phyloP scores from a whole-genome alignment of 2,329 filamentous ascomycete genomes.

The Cladosporium sp. region DNA sequence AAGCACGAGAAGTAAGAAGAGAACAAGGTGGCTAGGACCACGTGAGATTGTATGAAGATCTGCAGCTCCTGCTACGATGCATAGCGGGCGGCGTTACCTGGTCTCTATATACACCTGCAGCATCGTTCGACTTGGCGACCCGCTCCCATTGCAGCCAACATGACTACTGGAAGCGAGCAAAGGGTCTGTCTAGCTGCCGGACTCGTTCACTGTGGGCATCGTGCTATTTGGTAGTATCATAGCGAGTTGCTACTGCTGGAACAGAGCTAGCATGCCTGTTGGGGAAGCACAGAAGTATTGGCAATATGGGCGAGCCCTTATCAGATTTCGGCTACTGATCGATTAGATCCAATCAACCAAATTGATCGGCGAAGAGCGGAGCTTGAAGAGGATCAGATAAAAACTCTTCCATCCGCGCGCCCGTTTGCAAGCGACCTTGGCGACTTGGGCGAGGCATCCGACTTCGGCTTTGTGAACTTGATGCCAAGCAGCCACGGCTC shows the following conservation, averaged over 20 bases:
- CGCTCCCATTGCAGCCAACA: not conserved
- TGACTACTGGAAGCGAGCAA: not conserved
- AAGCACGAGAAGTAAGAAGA: not conserved
- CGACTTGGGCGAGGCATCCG: not conserved
- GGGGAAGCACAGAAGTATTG: constrained; percentile 12
- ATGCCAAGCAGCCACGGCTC: not conserved
- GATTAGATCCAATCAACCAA: constrained; percentile 10
- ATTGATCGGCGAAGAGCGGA: not conserved
- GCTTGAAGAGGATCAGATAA: constrained; percentile 3
- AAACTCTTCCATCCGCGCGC: constrained; percentile 6
- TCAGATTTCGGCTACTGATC: constrained; percentile 8
- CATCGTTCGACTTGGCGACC: not conserved
- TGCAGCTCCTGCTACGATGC: not conserved
- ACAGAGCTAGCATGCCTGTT: constrained; percentile 1
- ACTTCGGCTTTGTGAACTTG: constrained; percentile 3
- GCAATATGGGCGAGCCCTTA: constrained; percentile 7
- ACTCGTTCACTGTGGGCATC: not conserved
- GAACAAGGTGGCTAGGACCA: not conserved
- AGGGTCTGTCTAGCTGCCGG: not conserved
- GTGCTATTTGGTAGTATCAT: not conserved
- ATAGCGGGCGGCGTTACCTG: not conserved
- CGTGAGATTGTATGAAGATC: not conserved
- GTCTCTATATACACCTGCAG: constrained; percentile 9
- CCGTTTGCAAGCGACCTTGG: constrained; percentile 9
- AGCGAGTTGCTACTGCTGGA: not conserved